phyloP scores from a whole-genome alignment of 1,284 basidiomycete genomes.

The Cystobasidium sp. region DNA sequence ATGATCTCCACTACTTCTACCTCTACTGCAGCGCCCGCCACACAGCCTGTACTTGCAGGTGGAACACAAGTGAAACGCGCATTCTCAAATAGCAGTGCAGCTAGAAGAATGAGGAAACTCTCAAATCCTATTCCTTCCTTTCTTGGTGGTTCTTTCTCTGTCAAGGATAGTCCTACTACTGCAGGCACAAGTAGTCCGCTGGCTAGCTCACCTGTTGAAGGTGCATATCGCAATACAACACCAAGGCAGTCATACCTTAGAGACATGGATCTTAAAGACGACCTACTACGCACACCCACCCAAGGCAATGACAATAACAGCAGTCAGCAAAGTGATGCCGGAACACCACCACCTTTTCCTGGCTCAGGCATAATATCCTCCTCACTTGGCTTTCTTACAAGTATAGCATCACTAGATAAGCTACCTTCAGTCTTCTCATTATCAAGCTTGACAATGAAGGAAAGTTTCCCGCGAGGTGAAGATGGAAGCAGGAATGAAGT shows the following conservation, averaged over 20 bases:
- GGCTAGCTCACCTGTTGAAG: neutral
- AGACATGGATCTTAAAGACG: neutral
- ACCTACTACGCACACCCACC: neutral
- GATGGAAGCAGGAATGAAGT: neutral
- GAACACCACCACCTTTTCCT: neutral
- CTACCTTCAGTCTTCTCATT: conserved; percentile 20
- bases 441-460: neutral
- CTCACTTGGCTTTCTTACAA: conserved; percentile 31
- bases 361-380: conserved; percentile 23
- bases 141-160: neutral
- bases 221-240: conserved; percentile 1
- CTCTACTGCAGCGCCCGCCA: neutral
- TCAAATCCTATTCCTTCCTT: conserved; percentile 29
- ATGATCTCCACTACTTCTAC: neutral
- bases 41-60: conserved; percentile 4
- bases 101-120: conserved; percentile 25
- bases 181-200: conserved; percentile 11
- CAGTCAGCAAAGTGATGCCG: neutral
- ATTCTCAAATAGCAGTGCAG: conserved; percentile 33
- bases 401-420: conserved; percentile 20
- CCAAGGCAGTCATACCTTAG: neutral
- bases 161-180: conserved; percentile 5
- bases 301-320: conserved; percentile 5
- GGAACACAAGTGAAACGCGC: conserved; percentile 26
- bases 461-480: conserved; percentile 21